Evolutionary conservation across 2,329 filamentous ascomycete genomes (phyloP).

Genomic region (Cordyceps farinosa): DNA sequence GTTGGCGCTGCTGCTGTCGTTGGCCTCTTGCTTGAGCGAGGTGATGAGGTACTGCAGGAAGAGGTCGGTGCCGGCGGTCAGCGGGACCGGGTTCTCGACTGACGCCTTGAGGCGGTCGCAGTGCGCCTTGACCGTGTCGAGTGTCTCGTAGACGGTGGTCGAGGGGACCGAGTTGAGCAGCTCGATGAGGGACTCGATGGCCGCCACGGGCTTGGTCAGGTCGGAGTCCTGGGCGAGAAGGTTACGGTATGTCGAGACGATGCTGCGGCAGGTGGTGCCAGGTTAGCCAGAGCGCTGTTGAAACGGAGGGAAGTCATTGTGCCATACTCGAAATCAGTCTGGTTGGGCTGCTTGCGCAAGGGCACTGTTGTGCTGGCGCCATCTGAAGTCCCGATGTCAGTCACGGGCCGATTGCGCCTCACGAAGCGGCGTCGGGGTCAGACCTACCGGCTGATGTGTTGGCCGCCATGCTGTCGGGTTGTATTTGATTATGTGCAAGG

Average conservation of each 20-base stretch:
- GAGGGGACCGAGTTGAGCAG: slow-evolving; percentile 76
- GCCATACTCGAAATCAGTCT: slow-evolving; percentile 34
- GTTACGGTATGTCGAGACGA: slow-evolving; percentile 52
- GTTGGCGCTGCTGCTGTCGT: slow-evolving; percentile 6
- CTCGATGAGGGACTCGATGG: slow-evolving; percentile 86
- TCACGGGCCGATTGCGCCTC: not conserved
- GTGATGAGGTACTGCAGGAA: slow-evolving; percentile 92
- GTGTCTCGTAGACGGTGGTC: slow-evolving; percentile 88
- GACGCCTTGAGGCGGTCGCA: slow-evolving; percentile 73
- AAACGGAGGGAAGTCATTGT: no score
- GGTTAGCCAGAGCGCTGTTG: no score
- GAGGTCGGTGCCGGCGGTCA: slow-evolving; percentile 90
- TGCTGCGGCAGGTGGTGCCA: slow-evolving; percentile 33
- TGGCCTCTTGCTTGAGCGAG: slow-evolving; percentile 57
- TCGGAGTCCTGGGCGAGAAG: slow-evolving; percentile 67
- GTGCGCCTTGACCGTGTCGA: slow-evolving; percentile 76
- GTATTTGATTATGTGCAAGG: not conserved
- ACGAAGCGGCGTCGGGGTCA: not conserved
- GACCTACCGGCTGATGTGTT: slow-evolving; percentile 1
- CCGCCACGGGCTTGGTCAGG: slow-evolving; percentile 91
- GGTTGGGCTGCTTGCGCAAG: slow-evolving; percentile 24
- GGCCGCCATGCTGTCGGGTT: slow-evolving; percentile 2
- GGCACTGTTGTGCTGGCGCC: slow-evolving; percentile 25
- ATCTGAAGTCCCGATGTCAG: not conserved
- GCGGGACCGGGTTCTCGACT: slow-evolving; percentile 83